These are phyloP conservation scores for Entomortierella beljakovae DNA, from an alignment of 192 early-diverging fungal species.

Conservation along the genomic window DNA sequence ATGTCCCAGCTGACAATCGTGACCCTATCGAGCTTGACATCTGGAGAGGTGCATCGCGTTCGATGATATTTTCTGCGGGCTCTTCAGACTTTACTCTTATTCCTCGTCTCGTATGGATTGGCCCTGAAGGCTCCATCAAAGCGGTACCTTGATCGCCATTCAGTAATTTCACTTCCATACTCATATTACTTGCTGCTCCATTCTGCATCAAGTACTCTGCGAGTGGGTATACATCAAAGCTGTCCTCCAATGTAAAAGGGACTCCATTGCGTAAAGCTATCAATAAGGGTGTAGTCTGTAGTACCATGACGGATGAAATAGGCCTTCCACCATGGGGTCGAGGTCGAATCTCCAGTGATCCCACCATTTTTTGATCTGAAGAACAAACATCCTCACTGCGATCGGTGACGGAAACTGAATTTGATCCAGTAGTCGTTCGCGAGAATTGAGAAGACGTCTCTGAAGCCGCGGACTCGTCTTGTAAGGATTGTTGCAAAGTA, in stretches of 20 bases:
- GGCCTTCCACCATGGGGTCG: slow-evolving; percentile 17
- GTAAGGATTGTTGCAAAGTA: not conserved
- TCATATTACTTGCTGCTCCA: slow-evolving; percentile 46
- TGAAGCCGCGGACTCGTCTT: slow-evolving; percentile 8
- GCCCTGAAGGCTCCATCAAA: not conserved
- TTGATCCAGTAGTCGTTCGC: slow-evolving; percentile 9
- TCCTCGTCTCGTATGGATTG: not conserved
- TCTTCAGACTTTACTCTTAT: not conserved
- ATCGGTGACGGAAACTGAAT: slow-evolving; percentile 2
- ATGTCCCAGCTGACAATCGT: slow-evolving; percentile 11
- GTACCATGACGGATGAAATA: slow-evolving; percentile 42
- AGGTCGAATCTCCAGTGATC: slow-evolving; percentile 14
- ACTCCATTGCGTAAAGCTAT: slow-evolving; percentile 42
- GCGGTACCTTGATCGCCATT: not conserved
- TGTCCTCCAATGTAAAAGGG: slow-evolving; percentile 30
- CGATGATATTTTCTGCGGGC: slow-evolving; percentile 17
- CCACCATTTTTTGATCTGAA: not conserved
- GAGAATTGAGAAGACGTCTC: slow-evolving; percentile 32
- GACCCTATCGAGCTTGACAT: slow-evolving; percentile 32
- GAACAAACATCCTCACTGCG: not conserved
- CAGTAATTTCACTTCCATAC: slow-evolving; percentile 38
- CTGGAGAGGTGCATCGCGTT: slow-evolving; percentile 10
- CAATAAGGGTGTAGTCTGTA: slow-evolving; percentile 46
- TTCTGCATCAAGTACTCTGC: slow-evolving; percentile 53
- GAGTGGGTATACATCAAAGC: slow-evolving; percentile 41